These are phyloP conservation scores for Fusarium brevicatenulatum DNA, from an alignment of 2,329 filamentous ascomycete species.

Conservation along the genomic window DNA sequence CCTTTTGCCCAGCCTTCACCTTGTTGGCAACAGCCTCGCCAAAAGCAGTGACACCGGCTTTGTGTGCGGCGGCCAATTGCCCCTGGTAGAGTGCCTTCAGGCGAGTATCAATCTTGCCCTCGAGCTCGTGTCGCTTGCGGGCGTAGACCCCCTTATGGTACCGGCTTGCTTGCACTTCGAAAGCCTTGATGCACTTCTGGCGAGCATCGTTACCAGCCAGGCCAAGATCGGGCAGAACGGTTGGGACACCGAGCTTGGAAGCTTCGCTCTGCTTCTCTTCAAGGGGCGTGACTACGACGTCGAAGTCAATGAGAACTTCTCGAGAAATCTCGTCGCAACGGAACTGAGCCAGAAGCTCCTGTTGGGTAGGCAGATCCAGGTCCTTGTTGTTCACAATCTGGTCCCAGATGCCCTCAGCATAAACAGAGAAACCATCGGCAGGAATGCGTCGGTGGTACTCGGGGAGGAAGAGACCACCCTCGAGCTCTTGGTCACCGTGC, in stretches of 20 bases:
- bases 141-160: constrained; percentile 97
- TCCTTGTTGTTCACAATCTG: constrained; percentile 99
- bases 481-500: constrained; percentile 74
- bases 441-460: constrained; percentile 97
- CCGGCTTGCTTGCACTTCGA: constrained; percentile 88
- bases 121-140: constrained; percentile 85
- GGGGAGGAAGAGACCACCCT: constrained; percentile 86
- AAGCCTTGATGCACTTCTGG: constrained; percentile 78
- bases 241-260: constrained; percentile 74
- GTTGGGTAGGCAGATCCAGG: constrained; percentile 93
- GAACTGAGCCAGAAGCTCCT: constrained; percentile 96
- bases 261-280: constrained; percentile 87
- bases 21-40: constrained; percentile 86
- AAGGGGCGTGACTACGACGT: constrained; percentile 81
- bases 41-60: constrained; percentile 84
- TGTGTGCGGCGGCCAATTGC: constrained; percentile 90
- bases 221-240: constrained; percentile 80
- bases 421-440: constrained; percentile 94
- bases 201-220: constrained; percentile 77
- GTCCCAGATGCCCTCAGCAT: constrained; percentile 95
- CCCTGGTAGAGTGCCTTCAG: constrained; percentile 88
- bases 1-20: constrained; percentile 93
- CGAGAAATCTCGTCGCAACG: constrained; percentile 95
- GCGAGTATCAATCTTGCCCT: constrained; percentile 85
- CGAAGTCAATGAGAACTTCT: constrained; percentile 86